phyloP scores from a whole-genome alignment of 139 green algal species.

The Nannochloris sp. region DNA sequence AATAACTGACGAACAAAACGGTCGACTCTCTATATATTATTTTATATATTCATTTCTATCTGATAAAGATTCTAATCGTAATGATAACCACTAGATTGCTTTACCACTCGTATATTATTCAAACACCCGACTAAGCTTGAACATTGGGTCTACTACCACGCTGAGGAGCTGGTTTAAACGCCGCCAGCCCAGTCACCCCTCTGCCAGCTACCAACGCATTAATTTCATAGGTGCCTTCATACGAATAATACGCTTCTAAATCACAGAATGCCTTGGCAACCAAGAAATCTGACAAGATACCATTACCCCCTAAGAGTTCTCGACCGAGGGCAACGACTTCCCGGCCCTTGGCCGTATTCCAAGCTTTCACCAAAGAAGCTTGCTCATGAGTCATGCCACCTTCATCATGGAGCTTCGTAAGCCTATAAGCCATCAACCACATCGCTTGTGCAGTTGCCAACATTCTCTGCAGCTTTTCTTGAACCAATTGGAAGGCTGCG shows the following conservation, averaged over 20 bases:
- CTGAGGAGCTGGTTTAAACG: slow-evolving; percentile 57
- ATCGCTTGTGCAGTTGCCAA: slow-evolving; percentile 73
- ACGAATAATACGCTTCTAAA: slow-evolving; percentile 80
- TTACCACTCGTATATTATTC: too few species aligned
- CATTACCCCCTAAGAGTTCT: slow-evolving; percentile 90
- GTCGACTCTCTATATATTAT: too few species aligned
- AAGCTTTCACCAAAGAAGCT: slow-evolving; percentile 82
- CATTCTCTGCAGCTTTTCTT: slow-evolving; percentile 89
- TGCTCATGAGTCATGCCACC: slow-evolving; percentile 79
- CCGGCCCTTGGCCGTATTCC: slow-evolving; percentile 63
- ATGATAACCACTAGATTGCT: too few species aligned
- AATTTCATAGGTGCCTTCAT: slow-evolving; percentile 86
- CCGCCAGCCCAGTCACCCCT: slow-evolving; percentile 70
- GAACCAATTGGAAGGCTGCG: slow-evolving; percentile 72
- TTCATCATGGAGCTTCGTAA: slow-evolving; percentile 76
- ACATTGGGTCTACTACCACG: neutral
- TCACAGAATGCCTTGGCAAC: slow-evolving; percentile 85
- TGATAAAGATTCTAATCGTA: too few species aligned
- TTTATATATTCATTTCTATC: too few species aligned
- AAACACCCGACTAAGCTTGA: too few species aligned
- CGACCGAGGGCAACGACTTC: slow-evolving; percentile 69
- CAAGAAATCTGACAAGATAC: slow-evolving; percentile 82
- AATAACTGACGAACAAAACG: too few species aligned
- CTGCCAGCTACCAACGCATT: slow-evolving; percentile 83
- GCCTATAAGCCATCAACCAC: slow-evolving; percentile 68